These are phyloP conservation scores for Toxoplasma gondii DNA, from an alignment of 169 alveolate genomes.

Conservation along the genomic window DNA sequence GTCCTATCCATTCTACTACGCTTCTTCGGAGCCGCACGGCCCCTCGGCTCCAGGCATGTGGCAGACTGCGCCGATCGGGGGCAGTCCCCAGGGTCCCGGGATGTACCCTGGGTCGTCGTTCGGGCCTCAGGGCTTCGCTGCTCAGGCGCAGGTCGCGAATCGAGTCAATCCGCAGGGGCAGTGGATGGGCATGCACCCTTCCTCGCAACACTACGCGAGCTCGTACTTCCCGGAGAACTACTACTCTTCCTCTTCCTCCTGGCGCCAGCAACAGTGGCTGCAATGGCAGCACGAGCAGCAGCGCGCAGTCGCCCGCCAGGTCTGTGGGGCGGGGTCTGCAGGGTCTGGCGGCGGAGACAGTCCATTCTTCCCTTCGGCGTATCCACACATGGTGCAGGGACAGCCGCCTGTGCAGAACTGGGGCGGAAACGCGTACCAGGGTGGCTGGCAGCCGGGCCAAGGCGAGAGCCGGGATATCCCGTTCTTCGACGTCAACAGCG, in stretches of 20 bases:
- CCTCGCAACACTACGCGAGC: neutral
- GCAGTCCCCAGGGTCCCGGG: neutral
- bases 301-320: neutral
- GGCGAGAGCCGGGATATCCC: neutral
- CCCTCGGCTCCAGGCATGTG: neutral
- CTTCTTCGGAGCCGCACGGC: neutral
- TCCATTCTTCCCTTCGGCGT: neutral
- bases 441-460: neutral
- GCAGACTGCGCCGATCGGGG: neutral
- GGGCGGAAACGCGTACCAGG: neutral
- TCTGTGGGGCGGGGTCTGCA: neutral
- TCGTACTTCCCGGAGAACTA: neutral
- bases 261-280: slow-evolving; percentile 24
- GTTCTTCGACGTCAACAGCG: neutral
- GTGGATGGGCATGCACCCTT: neutral
- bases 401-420: neutral
- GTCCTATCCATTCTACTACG: neutral
- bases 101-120: neutral
- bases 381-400: neutral
- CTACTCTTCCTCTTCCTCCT: neutral
- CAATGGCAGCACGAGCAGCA: slow-evolving; percentile 30
- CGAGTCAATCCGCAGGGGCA: neutral
- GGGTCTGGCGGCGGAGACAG: neutral
- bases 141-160: neutral
- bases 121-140: neutral